These are phyloP conservation scores for Pichia inconspicua DNA, from an alignment of 1,139 yeast species.

Conservation along the genomic window DNA sequence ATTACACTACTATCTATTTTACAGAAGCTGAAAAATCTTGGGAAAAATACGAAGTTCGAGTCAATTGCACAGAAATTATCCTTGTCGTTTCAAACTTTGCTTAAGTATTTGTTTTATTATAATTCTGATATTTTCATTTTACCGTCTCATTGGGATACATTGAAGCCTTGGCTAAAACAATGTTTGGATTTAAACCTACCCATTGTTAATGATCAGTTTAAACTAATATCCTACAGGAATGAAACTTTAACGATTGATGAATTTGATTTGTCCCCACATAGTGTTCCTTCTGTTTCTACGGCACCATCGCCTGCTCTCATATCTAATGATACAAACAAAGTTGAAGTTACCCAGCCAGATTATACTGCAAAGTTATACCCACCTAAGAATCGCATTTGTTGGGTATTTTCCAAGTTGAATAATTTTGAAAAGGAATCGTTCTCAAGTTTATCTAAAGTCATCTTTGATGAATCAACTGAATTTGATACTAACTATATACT, in stretches of 20 bases:
- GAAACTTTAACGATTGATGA: constrained; percentile 59
- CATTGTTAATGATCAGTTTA: constrained; percentile 44
- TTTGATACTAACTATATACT: constrained; percentile 36
- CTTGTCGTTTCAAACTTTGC: constrained; percentile 28
- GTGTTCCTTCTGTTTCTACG: neutral
- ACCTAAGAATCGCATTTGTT: constrained; percentile 12
- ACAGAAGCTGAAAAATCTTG: constrained; percentile 17
- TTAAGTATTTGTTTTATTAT: constrained; percentile 45
- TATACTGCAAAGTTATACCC: constrained; percentile 1
- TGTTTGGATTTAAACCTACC: constrained; percentile 32
- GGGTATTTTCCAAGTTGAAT: constrained; percentile 22
- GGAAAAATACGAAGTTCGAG: constrained; percentile 14
- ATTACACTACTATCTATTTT: constrained; percentile 39
- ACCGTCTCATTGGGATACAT: constrained; percentile 62
- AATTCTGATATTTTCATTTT: constrained; percentile 69
- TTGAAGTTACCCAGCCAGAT: neutral
- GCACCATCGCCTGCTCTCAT: neutral
- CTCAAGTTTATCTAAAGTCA: constrained; percentile 14
- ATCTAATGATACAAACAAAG: neutral
- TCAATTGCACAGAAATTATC: constrained; percentile 10
- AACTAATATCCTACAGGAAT: constrained; percentile 57
- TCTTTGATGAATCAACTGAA: constrained; percentile 22
- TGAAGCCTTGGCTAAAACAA: constrained; percentile 46
- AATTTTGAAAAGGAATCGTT: constrained; percentile 11
- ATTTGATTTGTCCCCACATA: constrained; percentile 8